phyloP scores from a whole-genome alignment of 2,329 filamentous ascomycete genomes.

The Fusarium beomiforme region DNA sequence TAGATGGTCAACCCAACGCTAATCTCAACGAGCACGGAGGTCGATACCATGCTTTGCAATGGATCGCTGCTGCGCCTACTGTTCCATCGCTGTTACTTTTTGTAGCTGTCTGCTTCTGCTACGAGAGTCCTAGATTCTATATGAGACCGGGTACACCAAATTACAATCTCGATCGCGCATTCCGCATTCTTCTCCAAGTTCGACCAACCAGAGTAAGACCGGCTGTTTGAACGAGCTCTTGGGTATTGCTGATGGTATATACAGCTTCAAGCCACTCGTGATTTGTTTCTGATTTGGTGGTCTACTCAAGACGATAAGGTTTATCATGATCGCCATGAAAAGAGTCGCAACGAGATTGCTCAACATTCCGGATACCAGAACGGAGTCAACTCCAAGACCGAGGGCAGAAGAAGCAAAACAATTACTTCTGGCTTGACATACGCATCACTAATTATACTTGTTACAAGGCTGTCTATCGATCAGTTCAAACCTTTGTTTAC shows the following conservation, averaged over 20 bases:
- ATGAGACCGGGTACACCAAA: slow-evolving; percentile 47
- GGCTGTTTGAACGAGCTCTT: rapidly evolving
- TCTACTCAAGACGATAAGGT: neutral
- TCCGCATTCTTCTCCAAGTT: slow-evolving; percentile 45
- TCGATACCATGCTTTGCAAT: slow-evolving; percentile 32
- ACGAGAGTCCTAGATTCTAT: slow-evolving; percentile 54
- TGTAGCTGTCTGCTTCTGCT: slow-evolving; percentile 49
- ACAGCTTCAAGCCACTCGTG: slow-evolving; percentile 51
- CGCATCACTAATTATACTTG: slow-evolving; percentile 11
- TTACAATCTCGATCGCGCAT: slow-evolving; percentile 49
- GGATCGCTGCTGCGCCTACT: slow-evolving; percentile 51
- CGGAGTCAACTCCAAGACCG: neutral
- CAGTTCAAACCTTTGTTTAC: slow-evolving; percentile 33
- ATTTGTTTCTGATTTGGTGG: slow-evolving; percentile 49
- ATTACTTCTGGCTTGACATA: slow-evolving; percentile 21
- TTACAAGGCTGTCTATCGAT: slow-evolving; percentile 16
- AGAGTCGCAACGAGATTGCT: neutral
- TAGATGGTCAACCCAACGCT: neutral
- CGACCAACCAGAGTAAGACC: slow-evolving; percentile 42
- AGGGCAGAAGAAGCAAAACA: no score
- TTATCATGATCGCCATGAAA: neutral
- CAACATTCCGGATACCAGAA: neutral
- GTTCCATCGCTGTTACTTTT: slow-evolving; percentile 50
- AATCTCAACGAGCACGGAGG: neutral
- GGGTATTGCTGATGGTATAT: neutral